Base-by-base conservation (phyloP, 768 basidiomycete species). In the Leccinum fibrillosum region DNA sequence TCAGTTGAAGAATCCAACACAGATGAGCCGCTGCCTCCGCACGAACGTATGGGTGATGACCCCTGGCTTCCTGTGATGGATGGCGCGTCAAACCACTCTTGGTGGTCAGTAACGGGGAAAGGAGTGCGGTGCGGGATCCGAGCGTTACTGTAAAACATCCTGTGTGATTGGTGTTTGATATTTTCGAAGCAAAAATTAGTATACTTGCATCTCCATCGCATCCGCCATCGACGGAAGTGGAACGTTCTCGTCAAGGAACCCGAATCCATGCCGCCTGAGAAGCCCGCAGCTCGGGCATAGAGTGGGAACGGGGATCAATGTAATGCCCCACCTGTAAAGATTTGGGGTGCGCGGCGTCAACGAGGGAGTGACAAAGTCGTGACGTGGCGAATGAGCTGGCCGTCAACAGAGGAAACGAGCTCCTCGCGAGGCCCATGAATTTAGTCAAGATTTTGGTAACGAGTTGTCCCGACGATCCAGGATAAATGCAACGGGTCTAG, bases 141-240 rank as follows among this genome's bases (percentile, higher is more conserved):
- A 44, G 45, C 26, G 19, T 50, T 30, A 45, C 42, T 39, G 47
- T 42, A 21, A 37, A 47, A 44, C 2, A 23, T 13, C 6, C 28
- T 26, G 44, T 34, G 58, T n/a, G 39, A 19, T 54, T 49, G 57
- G 48, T 53, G 55, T 34, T 54, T 39, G 48, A 53, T 42, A 47
- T 30, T 30, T 54, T 19, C 47, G 47, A 12, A 53, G 15, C 2
- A n/a, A 42, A 11, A 37, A 17, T 13, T 25, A 48, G 42, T n/a
- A 28, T 11, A 52, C 48, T 48, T 26, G 61, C 66, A 44, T 63
- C 70, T 59, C 49, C 26, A 59, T 39, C 5, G 54, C 37, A 72
- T 70, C 69, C 70, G 70, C 69, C 68, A 54, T 63, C 17, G 61
- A 68, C 66, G 69, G 69, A 65, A 32, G 13, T 52, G 55, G 19